Evolutionary conservation across 192 early-diverging fungal genomes (phyloP).

Genomic region (Rhizoclosmatium globosum): DNA sequence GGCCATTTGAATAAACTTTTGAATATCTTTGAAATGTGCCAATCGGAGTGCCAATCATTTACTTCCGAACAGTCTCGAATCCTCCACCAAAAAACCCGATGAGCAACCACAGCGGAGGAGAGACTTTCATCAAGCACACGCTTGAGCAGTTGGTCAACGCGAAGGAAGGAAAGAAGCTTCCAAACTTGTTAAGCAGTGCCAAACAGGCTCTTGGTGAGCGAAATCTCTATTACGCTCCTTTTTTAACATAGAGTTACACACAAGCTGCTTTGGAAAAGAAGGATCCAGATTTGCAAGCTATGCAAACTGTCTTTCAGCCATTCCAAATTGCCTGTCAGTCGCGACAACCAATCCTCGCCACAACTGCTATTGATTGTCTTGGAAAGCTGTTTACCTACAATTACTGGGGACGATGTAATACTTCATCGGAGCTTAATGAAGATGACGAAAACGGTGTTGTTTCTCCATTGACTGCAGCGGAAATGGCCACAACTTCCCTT

Average conservation of each 20-base stretch:
- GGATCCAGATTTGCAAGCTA: conserved; percentile 32
- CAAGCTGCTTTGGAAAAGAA: conserved; percentile 30
- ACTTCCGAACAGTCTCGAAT: neutral
- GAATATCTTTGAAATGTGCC: neutral
- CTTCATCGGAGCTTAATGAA: conserved; percentile 18
- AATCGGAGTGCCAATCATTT: neutral
- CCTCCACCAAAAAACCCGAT: neutral
- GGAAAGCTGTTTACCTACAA: conserved; percentile 74
- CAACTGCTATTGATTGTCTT: conserved; percentile 81
- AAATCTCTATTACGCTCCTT: neutral
- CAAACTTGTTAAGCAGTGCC: conserved; percentile 45
- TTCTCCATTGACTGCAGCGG: neutral
- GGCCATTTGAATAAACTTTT: neutral
- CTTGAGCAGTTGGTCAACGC: conserved; percentile 54
- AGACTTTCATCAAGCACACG: conserved; percentile 61
- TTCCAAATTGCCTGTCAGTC: conserved; percentile 78
- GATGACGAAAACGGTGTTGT: conserved; percentile 37
- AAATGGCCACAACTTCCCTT: neutral
- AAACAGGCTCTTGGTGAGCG: conserved; percentile 49
- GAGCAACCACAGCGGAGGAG: conserved; percentile 35
- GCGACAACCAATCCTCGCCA: conserved; percentile 65
- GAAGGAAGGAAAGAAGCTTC: conserved; percentile 57
- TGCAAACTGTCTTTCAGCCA: conserved; percentile 68
- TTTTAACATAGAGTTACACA: neutral
- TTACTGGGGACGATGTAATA: conserved; percentile 57